Evolutionary conservation across 139 green algal genomes (phyloP).

Genomic region (Gonium pectorale): DNA sequence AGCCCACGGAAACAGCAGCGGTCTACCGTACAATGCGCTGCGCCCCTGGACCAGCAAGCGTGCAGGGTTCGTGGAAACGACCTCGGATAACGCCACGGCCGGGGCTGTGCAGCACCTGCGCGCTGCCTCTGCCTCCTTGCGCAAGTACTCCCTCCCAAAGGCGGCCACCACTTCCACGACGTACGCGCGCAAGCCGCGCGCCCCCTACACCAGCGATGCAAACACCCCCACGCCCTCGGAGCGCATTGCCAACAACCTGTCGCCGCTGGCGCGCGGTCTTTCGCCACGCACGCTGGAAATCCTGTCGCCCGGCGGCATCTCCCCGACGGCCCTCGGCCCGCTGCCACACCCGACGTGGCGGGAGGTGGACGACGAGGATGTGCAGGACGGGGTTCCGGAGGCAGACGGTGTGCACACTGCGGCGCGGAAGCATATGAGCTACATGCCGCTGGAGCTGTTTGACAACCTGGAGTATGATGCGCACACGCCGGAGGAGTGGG

Average conservation of each 20-base stretch:
- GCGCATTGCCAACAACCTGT: slow-evolving; percentile 65
- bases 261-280: slow-evolving; percentile 49
- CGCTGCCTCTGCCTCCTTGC: slow-evolving; percentile 37
- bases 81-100: slow-evolving; percentile 17
- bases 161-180: slow-evolving; percentile 41
- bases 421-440: slow-evolving; percentile 54
- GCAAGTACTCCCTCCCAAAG: slow-evolving; percentile 44
- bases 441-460: slow-evolving; percentile 69
- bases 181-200: slow-evolving; percentile 54
- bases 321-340: slow-evolving; percentile 39
- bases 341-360: slow-evolving; percentile 39
- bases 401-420: slow-evolving; percentile 50
- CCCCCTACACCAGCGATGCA: slow-evolving; percentile 44
- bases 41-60: slow-evolving; percentile 32
- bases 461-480: slow-evolving; percentile 60
- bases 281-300: slow-evolving; percentile 52
- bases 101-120: slow-evolving; percentile 45
- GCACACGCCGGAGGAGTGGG: slow-evolving; percentile 48
- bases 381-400: slow-evolving; percentile 36
- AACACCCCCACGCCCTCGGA: slow-evolving; percentile 55
- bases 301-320: slow-evolving; percentile 53
- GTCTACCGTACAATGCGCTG: background rate
- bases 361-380: slow-evolving; percentile 46
- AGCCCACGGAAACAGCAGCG: too few relatives aligned
- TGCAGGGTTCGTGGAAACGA: slow-evolving; percentile 28